These are phyloP conservation scores for Thermothelomyces thermophilus DNA, from an alignment of 2,329 filamentous ascomycete species.

Conservation along the genomic window DNA sequence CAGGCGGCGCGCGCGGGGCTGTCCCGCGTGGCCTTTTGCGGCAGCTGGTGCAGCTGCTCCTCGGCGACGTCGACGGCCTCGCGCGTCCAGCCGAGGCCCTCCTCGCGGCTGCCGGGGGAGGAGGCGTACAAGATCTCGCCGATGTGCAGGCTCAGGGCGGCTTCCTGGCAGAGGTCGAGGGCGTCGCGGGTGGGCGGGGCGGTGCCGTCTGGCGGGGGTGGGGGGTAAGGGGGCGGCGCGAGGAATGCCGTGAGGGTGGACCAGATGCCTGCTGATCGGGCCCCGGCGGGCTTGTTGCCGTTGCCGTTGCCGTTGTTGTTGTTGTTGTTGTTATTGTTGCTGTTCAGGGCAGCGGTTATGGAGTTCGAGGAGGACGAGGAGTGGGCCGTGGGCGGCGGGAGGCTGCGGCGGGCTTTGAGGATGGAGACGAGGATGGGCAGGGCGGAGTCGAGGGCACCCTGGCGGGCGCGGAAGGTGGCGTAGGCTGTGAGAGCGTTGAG, in stretches of 20 bases:
- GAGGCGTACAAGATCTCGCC: slow-evolving; percentile 84
- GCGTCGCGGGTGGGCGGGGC: slow-evolving; percentile 57
- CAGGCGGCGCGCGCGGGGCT: slow-evolving; percentile 53
- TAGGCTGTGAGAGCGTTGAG: slow-evolving; percentile 69
- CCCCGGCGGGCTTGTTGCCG: slow-evolving; percentile 5
- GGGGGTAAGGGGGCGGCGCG: slow-evolving; percentile 58
- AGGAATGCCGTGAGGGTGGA: slow-evolving; percentile 28
- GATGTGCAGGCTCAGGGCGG: slow-evolving; percentile 80
- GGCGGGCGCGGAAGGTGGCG: slow-evolving; percentile 69
- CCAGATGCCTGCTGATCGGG: neutral
- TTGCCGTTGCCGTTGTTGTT: neutral
- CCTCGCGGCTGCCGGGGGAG: slow-evolving; percentile 48
- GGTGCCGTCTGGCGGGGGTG: slow-evolving; percentile 63
- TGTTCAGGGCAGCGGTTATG: neutral
- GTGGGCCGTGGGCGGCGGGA: slow-evolving; percentile 28
- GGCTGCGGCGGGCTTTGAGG: slow-evolving; percentile 67
- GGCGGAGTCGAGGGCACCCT: slow-evolving; percentile 59
- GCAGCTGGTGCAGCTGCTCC: slow-evolving; percentile 50
- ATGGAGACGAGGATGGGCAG: slow-evolving; percentile 82
- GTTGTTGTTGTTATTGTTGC: slow-evolving; percentile 6
- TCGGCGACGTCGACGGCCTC: slow-evolving; percentile 80
- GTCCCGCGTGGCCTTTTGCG: slow-evolving; percentile 26
- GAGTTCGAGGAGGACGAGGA: slow-evolving; percentile 23
- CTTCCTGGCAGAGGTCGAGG: slow-evolving; percentile 72
- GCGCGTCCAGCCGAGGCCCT: slow-evolving; percentile 81